Conservation (phyloP, 306 rosid species). For the Glycyrrhiza uralensis region DNA sequence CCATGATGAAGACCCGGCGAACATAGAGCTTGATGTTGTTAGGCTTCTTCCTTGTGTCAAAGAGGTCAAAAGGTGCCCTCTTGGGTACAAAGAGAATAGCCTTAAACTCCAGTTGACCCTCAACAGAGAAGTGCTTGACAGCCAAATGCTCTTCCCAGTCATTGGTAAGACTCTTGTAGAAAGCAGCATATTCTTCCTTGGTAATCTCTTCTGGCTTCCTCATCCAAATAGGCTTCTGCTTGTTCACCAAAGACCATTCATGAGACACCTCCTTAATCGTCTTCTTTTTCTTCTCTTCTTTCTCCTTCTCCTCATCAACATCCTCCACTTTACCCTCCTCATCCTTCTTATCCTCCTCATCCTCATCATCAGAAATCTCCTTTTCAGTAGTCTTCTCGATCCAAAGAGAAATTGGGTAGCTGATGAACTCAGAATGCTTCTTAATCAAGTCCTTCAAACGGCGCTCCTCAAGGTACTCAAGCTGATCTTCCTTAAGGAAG, state of each 20-base stretch:
- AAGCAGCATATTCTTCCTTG: conserved; percentile 79
- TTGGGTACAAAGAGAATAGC: conserved; percentile 83
- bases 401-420: conserved; percentile 91
- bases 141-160: conserved; percentile 90
- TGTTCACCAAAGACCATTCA: conserved; percentile 85
- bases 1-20: conserved; percentile 85
- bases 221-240: conserved; percentile 94
- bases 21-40: conserved; percentile 87
- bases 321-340: conserved; percentile 94
- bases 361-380: conserved; percentile 84
- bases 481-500: conserved; percentile 79
- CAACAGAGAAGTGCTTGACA: conserved; percentile 88
- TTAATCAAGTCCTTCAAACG: conserved; percentile 73
- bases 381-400: conserved; percentile 83
- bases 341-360: conserved; percentile 87
- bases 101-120: conserved; percentile 87
- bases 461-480: conserved; percentile 88
- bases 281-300: conserved; percentile 87
- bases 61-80: conserved; percentile 89
- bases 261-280: conserved; percentile 78
- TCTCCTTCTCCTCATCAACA: conserved; percentile 79
- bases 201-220: conserved; percentile 83
- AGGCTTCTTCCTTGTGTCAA: conserved; percentile 86
- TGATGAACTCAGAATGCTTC: conserved; percentile 90
- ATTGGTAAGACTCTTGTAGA: conserved; percentile 78